Percentiles rank a stretch among this genome's conserved stretches.
Evolutionary conservation across 352 stramenopile genomes (phyloP).

Genomic region (Aphanomyces invadans): DNA sequence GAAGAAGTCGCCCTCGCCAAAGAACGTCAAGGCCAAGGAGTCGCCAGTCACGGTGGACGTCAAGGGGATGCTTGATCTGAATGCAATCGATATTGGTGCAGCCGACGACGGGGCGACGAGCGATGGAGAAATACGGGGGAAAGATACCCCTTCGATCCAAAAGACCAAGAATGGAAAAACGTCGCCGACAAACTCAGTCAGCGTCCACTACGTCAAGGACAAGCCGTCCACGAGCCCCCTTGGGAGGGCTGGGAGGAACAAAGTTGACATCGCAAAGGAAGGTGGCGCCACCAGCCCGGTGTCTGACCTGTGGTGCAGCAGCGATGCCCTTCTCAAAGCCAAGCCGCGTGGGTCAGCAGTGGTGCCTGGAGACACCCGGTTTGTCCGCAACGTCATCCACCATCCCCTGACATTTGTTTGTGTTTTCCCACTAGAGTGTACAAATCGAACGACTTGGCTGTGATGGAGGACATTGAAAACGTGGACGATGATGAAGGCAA

Average conservation of each 20-base stretch:
- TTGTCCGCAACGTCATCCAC: background rate
- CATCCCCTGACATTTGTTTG: background rate
- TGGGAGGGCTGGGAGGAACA: background rate
- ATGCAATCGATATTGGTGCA: background rate
- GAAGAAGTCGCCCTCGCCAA: conserved; percentile 25
- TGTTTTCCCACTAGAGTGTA: too few species aligned
- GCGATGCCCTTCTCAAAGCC: background rate
- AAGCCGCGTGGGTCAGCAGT: background rate
- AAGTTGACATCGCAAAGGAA: background rate
- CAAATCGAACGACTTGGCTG: conserved; percentile 1
- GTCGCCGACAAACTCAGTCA: background rate
- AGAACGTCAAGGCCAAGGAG: conserved; percentile 27
- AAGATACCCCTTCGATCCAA: too few species aligned
- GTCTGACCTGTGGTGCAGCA: background rate
- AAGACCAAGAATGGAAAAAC: too few species aligned
- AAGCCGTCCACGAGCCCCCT: background rate
- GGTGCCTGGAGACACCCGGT: background rate
- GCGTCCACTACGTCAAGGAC: background rate
- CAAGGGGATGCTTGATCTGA: background rate
- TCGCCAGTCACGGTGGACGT: background rate
- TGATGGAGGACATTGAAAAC: conserved; percentile 48
- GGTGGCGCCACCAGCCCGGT: background rate
- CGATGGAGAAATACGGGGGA: too few species aligned
- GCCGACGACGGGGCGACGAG: background rate
- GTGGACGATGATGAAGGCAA: conserved; percentile 33